Evolutionary conservation across 257 asterid genomes (phyloP).

Genomic region (Nicotiana otophora): DNA sequence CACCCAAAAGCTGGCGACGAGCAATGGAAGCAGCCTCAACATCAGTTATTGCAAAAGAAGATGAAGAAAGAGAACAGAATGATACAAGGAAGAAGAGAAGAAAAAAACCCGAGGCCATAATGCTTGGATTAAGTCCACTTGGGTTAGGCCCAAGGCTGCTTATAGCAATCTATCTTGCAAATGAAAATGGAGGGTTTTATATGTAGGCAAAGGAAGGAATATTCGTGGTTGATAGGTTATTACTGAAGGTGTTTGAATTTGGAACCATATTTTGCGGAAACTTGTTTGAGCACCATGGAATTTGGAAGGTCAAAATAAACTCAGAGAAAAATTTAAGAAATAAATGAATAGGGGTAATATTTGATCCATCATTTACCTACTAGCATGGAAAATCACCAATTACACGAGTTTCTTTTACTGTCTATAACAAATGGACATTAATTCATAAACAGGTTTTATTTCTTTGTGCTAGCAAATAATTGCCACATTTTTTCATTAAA

Average conservation of each 20-base stretch:
- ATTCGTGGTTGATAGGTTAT: conserved; percentile 13
- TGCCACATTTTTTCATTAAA: neutral
- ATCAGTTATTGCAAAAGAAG: conserved; percentile 19
- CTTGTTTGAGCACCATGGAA: conserved; percentile 21
- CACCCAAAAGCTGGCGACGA: conserved; percentile 15
- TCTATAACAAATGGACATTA: neutral
- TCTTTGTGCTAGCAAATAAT: neutral
- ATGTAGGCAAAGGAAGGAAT: conserved; percentile 25
- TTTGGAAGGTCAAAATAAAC: conserved; percentile 18
- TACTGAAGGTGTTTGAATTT: neutral
- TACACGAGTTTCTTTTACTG: neutral
- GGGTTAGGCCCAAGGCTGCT: conserved; percentile 66
- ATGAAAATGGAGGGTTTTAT: conserved; percentile 23
- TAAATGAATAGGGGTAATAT: neutral
- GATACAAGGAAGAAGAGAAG: conserved; percentile 23
- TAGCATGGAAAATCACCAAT: conserved; percentile 13
- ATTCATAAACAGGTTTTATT: neutral
- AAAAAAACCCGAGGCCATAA: conserved; percentile 50
- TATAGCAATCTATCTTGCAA: conserved; percentile 12
- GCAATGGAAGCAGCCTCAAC: conserved; percentile 9
- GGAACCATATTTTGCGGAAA: neutral
- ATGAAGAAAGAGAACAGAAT: conserved; percentile 14
- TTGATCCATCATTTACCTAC: neutral
- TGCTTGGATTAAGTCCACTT: conserved; percentile 40
- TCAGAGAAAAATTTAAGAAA: conserved; percentile 6